A percentile compares a stretch with the other conserved stretches of the same genome.
These are phyloP conservation scores for Helianthus tuberosus DNA, from an alignment of 129 eudicot species.

Conservation along the genomic window DNA sequence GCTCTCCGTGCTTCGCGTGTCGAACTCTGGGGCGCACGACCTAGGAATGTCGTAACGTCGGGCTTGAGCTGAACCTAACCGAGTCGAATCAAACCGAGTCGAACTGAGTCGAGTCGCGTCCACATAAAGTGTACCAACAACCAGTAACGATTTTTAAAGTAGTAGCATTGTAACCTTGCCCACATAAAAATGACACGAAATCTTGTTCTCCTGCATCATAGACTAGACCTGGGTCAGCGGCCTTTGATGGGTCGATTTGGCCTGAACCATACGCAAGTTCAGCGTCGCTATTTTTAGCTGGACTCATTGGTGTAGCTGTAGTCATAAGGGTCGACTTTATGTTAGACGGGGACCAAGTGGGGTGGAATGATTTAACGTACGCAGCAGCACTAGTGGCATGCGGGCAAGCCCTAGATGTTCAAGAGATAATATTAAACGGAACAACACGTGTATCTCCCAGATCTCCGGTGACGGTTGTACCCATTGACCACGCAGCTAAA, in stretches of 20 bases:
- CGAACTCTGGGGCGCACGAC: too few species aligned
- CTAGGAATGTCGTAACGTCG: too few species aligned
- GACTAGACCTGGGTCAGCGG: constrained; percentile 45
- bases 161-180: constrained; percentile 45
- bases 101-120: too few species aligned
- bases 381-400: constrained; percentile 63
- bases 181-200: constrained; percentile 48
- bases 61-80: too few species aligned
- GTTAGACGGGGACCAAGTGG: constrained; percentile 63
- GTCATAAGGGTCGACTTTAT: constrained; percentile 73
- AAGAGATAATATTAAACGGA: constrained; percentile 51
- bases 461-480: constrained; percentile 39
- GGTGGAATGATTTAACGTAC: constrained; percentile 59
- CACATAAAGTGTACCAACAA: too few species aligned
- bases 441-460: constrained; percentile 47
- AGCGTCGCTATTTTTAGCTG: constrained; percentile 28
- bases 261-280: constrained; percentile 61
- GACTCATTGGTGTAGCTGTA: constrained; percentile 46
- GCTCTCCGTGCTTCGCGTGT: too few species aligned
- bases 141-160: constrained; percentile 24
- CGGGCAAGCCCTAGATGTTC: constrained; percentile 75
- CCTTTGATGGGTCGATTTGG: constrained; percentile 42
- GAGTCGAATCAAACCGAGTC: too few species aligned
- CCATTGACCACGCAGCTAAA: constrained; percentile 59
- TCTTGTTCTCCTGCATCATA: constrained; percentile 45